Percentiles rank a stretch among this genome's conserved stretches.
Evolutionary conservation across 331 rosid species (phyloP).

Genomic region (Ulmus americana): DNA sequence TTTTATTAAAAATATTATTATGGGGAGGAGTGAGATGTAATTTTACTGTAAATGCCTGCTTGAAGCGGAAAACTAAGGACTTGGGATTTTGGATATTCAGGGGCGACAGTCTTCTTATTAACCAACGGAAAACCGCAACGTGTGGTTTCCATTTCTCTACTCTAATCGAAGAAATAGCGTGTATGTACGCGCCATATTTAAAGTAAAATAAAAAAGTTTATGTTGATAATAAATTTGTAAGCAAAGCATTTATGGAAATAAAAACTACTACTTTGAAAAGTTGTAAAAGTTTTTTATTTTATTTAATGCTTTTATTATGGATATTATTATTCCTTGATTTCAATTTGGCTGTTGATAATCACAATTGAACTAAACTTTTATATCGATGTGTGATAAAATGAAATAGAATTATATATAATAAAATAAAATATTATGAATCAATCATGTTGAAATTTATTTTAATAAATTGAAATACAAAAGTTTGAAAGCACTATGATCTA

Average conservation of each 20-base stretch:
- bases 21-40: background rate
- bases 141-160: background rate
- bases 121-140: slow-evolving; percentile 22
- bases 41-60: background rate
- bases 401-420: no score
- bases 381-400: no score
- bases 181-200: background rate
- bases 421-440: no score
- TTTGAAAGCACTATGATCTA: no score
- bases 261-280: background rate
- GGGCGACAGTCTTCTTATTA: background rate
- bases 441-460: no score
- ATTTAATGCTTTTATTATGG: no score
- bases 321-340: no score
- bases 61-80: background rate
- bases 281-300: background rate
- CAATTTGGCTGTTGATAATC: no score
- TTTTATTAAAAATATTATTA: no score
- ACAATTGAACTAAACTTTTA: no score
- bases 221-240: background rate
- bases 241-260: background rate
- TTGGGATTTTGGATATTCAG: slow-evolving; percentile 3
- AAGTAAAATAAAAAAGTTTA: background rate
- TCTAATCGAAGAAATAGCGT: background rate
- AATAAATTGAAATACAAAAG: no score